These are phyloP conservation scores for Schoenoplectus tabernaemontani DNA, from an alignment of 202 grass and related monocot species.

Conservation along the genomic window DNA sequence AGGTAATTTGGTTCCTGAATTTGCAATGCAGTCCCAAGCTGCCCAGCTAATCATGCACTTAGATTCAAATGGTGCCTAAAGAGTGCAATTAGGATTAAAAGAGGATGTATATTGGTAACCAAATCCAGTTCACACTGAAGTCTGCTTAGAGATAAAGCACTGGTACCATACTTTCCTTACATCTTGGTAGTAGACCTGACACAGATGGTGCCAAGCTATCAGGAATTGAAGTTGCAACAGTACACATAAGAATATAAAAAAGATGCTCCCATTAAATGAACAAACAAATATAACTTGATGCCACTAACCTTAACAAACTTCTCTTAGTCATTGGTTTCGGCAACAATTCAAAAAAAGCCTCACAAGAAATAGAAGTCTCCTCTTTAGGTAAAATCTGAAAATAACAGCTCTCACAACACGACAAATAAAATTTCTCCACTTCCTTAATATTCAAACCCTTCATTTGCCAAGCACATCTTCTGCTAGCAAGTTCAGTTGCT, in stretches of 20 bases:
- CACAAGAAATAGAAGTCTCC: conserved; percentile 21
- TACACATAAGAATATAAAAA: not conserved
- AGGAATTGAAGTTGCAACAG: not conserved
- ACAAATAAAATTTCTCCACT: conserved; percentile 40
- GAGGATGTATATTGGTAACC: not conserved
- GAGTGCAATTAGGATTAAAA: not conserved
- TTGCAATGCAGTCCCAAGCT: not conserved
- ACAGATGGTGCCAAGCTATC: not conserved
- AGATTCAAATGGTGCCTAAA: not conserved
- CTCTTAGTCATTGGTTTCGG: conserved; percentile 58
- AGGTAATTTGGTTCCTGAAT: not conserved
- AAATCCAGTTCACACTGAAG: no score
- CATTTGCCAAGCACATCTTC: conserved; percentile 39
- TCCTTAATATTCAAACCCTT: conserved; percentile 28
- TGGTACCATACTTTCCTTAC: not conserved
- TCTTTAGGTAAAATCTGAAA: conserved; percentile 72
- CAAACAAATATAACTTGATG: not conserved
- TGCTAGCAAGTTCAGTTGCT: conserved; percentile 59
- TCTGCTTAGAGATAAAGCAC: not conserved
- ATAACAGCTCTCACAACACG: conserved; percentile 76
- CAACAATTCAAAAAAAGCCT: conserved; percentile 58
- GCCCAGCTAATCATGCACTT: not conserved
- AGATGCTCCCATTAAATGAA: not conserved
- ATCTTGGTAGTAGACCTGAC: not conserved
- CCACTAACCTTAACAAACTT: conserved; percentile 51